Conservation (phyloP, 2,329 filamentous ascomycete species). For the Sporothrix dimorphospora region DNA sequence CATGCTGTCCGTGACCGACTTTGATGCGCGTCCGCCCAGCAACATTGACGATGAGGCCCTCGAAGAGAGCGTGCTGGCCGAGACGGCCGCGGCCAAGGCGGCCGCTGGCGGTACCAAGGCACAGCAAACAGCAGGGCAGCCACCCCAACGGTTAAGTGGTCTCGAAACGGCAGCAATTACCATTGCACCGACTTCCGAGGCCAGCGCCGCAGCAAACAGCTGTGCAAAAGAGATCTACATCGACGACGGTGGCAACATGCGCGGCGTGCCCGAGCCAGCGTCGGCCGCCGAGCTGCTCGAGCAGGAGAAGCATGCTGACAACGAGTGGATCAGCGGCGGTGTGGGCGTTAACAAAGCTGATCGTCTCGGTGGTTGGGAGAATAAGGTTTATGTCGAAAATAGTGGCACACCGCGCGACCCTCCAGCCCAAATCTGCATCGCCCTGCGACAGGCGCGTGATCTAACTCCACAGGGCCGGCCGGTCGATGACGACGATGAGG, state of each 20-base stretch:
- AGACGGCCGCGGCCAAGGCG: background rate
- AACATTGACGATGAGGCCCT: constrained; percentile 57
- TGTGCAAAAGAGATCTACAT: background rate
- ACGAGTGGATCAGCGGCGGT: background rate
- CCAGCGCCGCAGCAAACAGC: background rate
- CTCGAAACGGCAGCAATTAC: background rate
- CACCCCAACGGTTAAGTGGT: background rate
- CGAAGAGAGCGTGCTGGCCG: constrained; percentile 33
- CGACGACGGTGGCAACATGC: constrained; percentile 14
- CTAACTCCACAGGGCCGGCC: background rate
- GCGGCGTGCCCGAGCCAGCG: constrained; percentile 12
- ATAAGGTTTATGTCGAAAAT: background rate
- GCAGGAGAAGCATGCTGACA: background rate
- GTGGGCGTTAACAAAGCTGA: background rate
- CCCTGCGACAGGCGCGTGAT: background rate
- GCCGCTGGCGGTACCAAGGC: background rate
- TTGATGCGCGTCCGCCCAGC: constrained; percentile 51
- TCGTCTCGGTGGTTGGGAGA: background rate
- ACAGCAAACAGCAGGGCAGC: background rate
- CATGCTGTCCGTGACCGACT: constrained; percentile 49
- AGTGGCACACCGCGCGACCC: background rate
- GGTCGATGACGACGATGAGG: background rate
- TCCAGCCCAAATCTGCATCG: background rate
- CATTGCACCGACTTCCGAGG: background rate
- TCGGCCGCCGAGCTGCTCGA: background rate